Evolutionary conservation across 2,329 filamentous ascomycete genomes (phyloP), one percentile per base, ranked within the genome.

Genomic region (Claviceps sp.): DNA sequence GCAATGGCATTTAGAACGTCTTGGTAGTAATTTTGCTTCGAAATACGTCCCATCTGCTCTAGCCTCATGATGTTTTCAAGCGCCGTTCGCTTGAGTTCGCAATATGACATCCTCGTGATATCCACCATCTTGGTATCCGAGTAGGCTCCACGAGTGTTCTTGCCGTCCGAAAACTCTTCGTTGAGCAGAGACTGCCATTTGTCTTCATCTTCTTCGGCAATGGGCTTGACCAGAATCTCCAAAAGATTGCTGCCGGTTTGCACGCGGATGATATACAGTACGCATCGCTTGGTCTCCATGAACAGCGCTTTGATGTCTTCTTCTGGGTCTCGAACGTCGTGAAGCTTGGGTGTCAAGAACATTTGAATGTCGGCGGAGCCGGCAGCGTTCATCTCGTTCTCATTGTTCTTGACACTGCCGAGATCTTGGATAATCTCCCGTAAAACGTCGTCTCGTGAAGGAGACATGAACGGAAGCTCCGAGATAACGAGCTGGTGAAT

Each of bases 1-100:
- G 93, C 93, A 61, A 98, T 96, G 56, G 89, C 88, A 64, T 98
- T 98, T 57, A 98, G 79, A n/a, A 98, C 79, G 64, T 98, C 93
- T 69, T 98, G 93, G 69, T 97, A 98, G 64, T 87, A 82, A 68
- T 98, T 97, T 62, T 89, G 76, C 64, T 80, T 80, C n/a, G 84
- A 89, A 59, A 98, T 90, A 62, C 90, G 85, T 53, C 90, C 90
- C 62, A 85, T 78, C 57, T 87, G 82, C 69, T 98, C 91, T 40
- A 98, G 78, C 16, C 81, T 79, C 71, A 98, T 82, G 54, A 98
- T 88, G 62, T 97, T 97, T 67, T 98, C 90, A 6, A 98, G 76
- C 3, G 90, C 90, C 53, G 85, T 93, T 50, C 88, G 82, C 73
- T 98, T 98, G 59, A 98, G 79, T 55, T 96, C 88, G 50, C 86